Percentiles rank a stretch among this genome's conserved stretches.
phyloP scores from a whole-genome alignment of 805 yeast genomes.

The Saturnispora kantuleensis region DNA sequence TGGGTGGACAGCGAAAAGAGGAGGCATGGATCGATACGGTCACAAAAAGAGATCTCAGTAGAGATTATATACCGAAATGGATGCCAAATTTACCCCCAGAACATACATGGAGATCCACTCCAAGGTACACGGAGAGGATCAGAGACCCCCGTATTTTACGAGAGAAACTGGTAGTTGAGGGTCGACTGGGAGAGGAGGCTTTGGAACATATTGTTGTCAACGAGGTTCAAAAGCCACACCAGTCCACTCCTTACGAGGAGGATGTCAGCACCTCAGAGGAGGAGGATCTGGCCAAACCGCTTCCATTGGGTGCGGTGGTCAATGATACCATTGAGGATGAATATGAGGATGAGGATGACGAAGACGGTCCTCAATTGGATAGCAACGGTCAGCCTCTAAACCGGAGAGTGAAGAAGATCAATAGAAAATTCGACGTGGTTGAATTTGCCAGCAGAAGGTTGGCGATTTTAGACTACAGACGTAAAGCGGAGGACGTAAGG shows the following conservation, averaged over 20 bases:
- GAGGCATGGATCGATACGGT: conserved; percentile 12
- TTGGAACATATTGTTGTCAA: conserved; percentile 41
- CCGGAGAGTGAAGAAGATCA: conserved; percentile 9
- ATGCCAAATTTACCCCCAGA: conserved; percentile 90
- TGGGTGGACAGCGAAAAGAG: not conserved
- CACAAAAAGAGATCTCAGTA: conserved; percentile 14
- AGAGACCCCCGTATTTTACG: conserved; percentile 66
- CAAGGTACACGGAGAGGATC: conserved; percentile 50
- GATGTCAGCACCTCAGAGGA: conserved; percentile 4
- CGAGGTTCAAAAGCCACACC: not conserved
- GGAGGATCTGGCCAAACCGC: not conserved
- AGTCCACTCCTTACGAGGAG: conserved; percentile 5
- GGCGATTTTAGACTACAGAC: conserved; percentile 27
- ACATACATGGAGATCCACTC: conserved; percentile 77
- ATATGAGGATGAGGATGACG: conserved; percentile 5
- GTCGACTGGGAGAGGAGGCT: conserved; percentile 71
- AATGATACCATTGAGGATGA: not conserved
- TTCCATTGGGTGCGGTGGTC: not conserved
- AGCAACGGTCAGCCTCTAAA: not conserved
- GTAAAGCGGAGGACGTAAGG: conserved; percentile 26
- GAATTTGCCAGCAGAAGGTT: conserved; percentile 45
- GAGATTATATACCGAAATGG: conserved; percentile 55
- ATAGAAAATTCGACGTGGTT: conserved; percentile 39
- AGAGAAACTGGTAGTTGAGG: conserved; percentile 68
- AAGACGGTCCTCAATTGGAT: not conserved